These are phyloP conservation scores for Vigna reflexopilosa DNA, from an alignment of 306 rosid species.

Conservation along the genomic window DNA sequence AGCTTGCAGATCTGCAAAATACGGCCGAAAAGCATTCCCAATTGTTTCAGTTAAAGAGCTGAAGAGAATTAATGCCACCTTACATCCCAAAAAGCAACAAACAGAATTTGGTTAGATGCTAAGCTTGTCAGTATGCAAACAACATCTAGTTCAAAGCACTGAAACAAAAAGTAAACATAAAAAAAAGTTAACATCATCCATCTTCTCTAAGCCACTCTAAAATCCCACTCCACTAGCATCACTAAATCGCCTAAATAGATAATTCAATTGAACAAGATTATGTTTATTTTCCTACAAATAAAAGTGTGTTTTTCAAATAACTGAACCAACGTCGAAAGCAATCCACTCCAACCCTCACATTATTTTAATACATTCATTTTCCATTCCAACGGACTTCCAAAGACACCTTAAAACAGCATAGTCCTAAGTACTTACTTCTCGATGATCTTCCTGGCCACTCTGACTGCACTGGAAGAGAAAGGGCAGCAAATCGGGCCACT, in stretches of 20 bases:
- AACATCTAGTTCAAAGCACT: too few relatives aligned
- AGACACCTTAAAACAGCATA: background rate
- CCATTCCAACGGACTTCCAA: background rate
- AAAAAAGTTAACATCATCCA: background rate
- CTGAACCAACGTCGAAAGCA: too few relatives aligned
- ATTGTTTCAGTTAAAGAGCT: constrained; percentile 97
- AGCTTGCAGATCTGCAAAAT: constrained; percentile 88
- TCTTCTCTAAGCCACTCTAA: background rate
- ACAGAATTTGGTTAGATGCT: constrained; percentile 36
- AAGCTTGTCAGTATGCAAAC: constrained; percentile 33
- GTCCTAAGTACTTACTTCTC: constrained; percentile 66
- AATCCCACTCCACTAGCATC: background rate
- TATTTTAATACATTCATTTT: too few relatives aligned
- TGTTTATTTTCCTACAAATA: too few relatives aligned
- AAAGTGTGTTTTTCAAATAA: background rate
- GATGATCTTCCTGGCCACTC: constrained; percentile 94
- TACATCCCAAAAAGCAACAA: constrained; percentile 46
- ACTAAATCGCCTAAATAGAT: background rate
- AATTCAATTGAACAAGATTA: too few relatives aligned
- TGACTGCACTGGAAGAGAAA: constrained; percentile 95
- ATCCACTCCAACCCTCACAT: background rate
- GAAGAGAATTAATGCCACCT: constrained; percentile 98
- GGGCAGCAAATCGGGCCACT: constrained; percentile 95
- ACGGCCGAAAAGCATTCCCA: constrained; percentile 85
- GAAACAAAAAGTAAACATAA: background rate